Conservation (phyloP, 2,329 filamentous ascomycete species). For the Colletotrichum sp. region DNA sequence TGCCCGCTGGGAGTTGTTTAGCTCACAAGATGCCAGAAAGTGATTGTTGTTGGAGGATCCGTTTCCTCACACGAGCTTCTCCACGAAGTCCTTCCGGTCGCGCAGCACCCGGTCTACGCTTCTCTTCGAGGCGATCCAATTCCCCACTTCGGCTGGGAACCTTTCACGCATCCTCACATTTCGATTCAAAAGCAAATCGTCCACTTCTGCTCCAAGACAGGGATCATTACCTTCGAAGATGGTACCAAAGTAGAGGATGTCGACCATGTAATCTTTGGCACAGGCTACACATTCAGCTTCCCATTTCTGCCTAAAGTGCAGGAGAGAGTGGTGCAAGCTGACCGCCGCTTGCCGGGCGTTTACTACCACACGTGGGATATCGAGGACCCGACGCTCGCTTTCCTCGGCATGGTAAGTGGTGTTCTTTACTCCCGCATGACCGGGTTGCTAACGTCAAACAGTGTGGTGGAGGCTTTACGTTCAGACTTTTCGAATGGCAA, state of each 20-base stretch:
- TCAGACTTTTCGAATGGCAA: slow-evolving; percentile 43
- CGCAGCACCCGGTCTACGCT: slow-evolving; percentile 51
- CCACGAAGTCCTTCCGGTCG: slow-evolving; percentile 52
- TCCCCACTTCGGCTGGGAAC: slow-evolving; percentile 58
- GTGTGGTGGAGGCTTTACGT: slow-evolving; percentile 39
- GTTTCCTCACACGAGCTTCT: slow-evolving; percentile 64
- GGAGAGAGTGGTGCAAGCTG: slow-evolving; percentile 42
- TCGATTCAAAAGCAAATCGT: slow-evolving; percentile 47
- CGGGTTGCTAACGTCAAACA: neutral
- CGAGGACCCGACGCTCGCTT: slow-evolving; percentile 36
- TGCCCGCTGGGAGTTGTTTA: fast-evolving
- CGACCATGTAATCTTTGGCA: slow-evolving; percentile 64
- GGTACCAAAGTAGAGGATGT: slow-evolving; percentile 52
- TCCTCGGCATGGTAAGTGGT: slow-evolving; percentile 38
- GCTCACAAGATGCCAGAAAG: slow-evolving; percentile 37
- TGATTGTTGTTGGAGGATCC: slow-evolving; percentile 62
- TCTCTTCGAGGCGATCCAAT: slow-evolving; percentile 51
- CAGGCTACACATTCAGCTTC: slow-evolving; percentile 63
- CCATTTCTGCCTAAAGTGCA: slow-evolving; percentile 56
- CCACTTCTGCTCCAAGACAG: slow-evolving; percentile 35
- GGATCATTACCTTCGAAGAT: slow-evolving; percentile 56
- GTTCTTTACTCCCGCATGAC: neutral
- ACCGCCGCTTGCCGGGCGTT: slow-evolving; percentile 35
- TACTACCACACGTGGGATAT: slow-evolving; percentile 41
- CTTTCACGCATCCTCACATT: slow-evolving; percentile 60